Conservation (phyloP, 1,139 yeast species). For the Geotrichum phurueaensis region DNA sequence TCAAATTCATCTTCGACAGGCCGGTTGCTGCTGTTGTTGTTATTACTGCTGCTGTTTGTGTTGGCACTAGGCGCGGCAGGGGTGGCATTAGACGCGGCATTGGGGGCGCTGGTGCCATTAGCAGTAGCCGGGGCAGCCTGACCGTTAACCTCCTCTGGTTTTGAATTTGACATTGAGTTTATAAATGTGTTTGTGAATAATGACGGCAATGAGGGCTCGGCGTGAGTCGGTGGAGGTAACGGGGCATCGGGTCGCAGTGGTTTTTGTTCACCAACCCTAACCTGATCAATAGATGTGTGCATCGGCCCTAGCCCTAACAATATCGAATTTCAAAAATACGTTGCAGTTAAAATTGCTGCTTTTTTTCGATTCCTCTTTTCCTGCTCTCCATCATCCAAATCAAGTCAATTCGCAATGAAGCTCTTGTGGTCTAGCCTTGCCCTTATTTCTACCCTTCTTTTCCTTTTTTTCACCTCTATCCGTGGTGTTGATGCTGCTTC, state of each 20-base stretch:
- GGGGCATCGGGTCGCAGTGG: not conserved
- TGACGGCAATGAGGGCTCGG: not conserved
- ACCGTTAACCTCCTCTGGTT: not conserved
- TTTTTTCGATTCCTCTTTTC: not conserved
- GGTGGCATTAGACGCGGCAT: not conserved
- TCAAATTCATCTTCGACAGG: conserved; percentile 14
- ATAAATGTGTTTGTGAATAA: not conserved
- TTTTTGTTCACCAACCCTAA: not conserved
- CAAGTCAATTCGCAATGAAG: conserved; percentile 20
- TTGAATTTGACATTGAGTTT: conserved; percentile 1
- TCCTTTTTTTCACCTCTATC: conserved; percentile 13
- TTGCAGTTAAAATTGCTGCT: not conserved
- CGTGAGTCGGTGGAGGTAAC: not conserved
- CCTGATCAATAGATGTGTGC: not conserved
- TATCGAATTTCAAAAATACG: not conserved
- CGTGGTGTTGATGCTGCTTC: conserved; percentile 16
- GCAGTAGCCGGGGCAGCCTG: not conserved
- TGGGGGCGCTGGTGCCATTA: not conserved
- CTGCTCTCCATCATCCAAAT: not conserved
- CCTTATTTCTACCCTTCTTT: conserved; percentile 17
- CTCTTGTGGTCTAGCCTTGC: conserved; percentile 27
- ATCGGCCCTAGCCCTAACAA: not conserved
- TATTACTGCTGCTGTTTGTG: not conserved
- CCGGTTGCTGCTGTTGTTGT: conserved; percentile 5
- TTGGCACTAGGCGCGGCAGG: not conserved